Percentiles rank a stretch among this genome's conserved stretches.
These are phyloP conservation scores for Petunia secreta DNA, from an alignment of 257 asterid species.

Conservation along the genomic window DNA sequence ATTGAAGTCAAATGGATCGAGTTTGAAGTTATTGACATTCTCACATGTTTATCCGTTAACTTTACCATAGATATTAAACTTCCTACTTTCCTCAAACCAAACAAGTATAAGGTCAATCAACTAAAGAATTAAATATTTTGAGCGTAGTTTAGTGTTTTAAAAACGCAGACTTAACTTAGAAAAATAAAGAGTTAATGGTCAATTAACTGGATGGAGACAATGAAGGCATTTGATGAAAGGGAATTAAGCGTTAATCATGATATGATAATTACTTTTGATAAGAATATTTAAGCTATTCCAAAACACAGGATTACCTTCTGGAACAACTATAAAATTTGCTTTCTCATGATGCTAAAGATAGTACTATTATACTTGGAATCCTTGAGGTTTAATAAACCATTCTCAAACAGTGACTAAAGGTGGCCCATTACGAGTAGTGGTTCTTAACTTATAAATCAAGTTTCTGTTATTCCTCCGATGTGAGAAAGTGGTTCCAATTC, in stretches of 20 bases:
- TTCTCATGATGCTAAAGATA: not conserved
- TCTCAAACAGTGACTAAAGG: not conserved
- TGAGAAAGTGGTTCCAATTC: not conserved
- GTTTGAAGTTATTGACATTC: not conserved
- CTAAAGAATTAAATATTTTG: not conserved
- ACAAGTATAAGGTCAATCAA: constrained; percentile 17
- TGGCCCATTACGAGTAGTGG: not conserved
- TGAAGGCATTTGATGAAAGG: not conserved
- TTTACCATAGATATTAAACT: not conserved
- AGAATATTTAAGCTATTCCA: not conserved
- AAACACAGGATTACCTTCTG: not conserved
- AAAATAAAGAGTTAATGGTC: not conserved
- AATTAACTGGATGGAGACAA: not conserved
- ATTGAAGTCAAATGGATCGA: not conserved
- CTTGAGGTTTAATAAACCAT: not conserved
- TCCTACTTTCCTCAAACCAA: not conserved
- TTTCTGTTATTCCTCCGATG: not conserved
- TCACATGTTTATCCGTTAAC: not conserved
- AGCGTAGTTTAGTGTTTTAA: not conserved
- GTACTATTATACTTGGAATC: not conserved
- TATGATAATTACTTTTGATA: not conserved
- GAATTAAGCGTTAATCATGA: not conserved
- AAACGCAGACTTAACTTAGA: not conserved
- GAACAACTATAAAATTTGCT: not conserved
- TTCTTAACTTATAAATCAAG: constrained; percentile 27